phyloP scores from a whole-genome alignment of 1,284 basidiomycete species.

The Sporisorium sorghi region DNA sequence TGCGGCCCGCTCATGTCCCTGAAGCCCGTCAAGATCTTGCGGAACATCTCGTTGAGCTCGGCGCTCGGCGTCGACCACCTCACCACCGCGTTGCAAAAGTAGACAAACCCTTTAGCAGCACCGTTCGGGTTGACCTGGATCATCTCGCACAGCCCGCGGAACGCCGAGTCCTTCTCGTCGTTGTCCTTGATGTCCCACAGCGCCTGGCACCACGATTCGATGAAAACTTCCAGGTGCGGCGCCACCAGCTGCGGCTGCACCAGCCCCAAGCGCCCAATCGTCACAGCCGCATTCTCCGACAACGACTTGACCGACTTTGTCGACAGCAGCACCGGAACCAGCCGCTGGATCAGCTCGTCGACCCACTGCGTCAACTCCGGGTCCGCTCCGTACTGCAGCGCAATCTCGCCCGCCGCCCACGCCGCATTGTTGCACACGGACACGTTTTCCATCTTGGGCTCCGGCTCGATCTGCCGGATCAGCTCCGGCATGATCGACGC shows the following conservation, averaged over 20 bases:
- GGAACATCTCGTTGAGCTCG: slow-evolving; percentile 62
- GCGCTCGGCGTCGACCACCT: slow-evolving; percentile 65
- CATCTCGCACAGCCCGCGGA: slow-evolving; percentile 94
- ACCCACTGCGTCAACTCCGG: slow-evolving; percentile 63
- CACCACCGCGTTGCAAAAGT: slow-evolving; percentile 69
- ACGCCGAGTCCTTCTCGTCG: slow-evolving; percentile 99
- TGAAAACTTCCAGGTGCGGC: slow-evolving; percentile 88
- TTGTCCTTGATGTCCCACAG: slow-evolving; percentile 99
- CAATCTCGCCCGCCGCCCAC: slow-evolving; percentile 98
- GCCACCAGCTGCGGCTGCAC: slow-evolving; percentile 90
- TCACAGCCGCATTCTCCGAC: slow-evolving; percentile 98
- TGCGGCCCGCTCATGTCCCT: slow-evolving; percentile 82
- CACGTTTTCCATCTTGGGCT: slow-evolving; percentile 89
- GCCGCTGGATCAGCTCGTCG: slow-evolving; percentile 80
- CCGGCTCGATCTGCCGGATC: slow-evolving; percentile 87
- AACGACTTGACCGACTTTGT: slow-evolving; percentile 91
- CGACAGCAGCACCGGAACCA: slow-evolving; percentile 90
- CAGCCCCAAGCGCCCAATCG: slow-evolving; percentile 94
- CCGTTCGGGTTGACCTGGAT: slow-evolving; percentile 87
- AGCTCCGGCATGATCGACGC: slow-evolving; percentile 89
- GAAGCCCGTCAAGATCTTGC: slow-evolving; percentile 80
- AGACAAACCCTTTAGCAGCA: slow-evolving; percentile 64
- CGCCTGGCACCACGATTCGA: slow-evolving; percentile 95
- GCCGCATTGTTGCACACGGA: slow-evolving; percentile 99
- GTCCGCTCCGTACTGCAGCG: slow-evolving; percentile 72